Evolutionary conservation across 2,329 filamentous ascomycete species (phyloP), one percentile per base, ranked within the genome.

Genomic region (Aotearoamyces nothofagi): DNA sequence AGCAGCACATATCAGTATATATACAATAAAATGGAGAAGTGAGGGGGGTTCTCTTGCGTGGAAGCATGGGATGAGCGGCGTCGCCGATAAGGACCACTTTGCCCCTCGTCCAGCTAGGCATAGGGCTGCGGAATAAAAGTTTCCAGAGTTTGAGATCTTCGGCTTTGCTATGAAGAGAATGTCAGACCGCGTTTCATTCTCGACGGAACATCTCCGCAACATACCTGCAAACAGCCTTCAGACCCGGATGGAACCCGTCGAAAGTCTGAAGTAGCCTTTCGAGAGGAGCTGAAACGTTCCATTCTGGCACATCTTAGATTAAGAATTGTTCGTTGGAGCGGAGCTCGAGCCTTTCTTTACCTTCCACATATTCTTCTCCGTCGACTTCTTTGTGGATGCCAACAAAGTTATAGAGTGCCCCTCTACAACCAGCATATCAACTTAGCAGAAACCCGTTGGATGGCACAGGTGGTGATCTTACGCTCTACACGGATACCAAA

Each of bases 141-240:
- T 41, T 38, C 44, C 45, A 49, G 27, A 42, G 41, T 30, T 47
- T 50, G 20, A 47, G 31, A 4, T 46, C 40, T 10, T 30, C 46
- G n/a, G 47, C 43, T 40, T 48, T 43, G 11, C 41, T 43, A 22
- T 11, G n/a, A n/a, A n/a, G n/a, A n/a, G n/a, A n/a, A n/a, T 26
- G n/a, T 29, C 24, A 17, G 26, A n/a, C 5, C 13, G 12, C 16
- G 29, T 11, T 10, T 16, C 10, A 16, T 2, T 9, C 9, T 3
- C 12, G 12, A 12, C 9, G 10, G 11, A 15, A 11, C 4, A 24
- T 26, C 4, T 16, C 12, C 15, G 22, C 9, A n/a, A 26, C 15
- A 24, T 34, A 41, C 38, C 26, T 33, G 10, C 35, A 29, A 7
- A 40, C 27, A 15, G 30, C 34, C 9, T 38, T 17, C 5, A 41